These are phyloP conservation scores for Phanerodontia chrysosporium DNA, from an alignment of 768 basidiomycete genomes.

Conservation along the genomic window DNA sequence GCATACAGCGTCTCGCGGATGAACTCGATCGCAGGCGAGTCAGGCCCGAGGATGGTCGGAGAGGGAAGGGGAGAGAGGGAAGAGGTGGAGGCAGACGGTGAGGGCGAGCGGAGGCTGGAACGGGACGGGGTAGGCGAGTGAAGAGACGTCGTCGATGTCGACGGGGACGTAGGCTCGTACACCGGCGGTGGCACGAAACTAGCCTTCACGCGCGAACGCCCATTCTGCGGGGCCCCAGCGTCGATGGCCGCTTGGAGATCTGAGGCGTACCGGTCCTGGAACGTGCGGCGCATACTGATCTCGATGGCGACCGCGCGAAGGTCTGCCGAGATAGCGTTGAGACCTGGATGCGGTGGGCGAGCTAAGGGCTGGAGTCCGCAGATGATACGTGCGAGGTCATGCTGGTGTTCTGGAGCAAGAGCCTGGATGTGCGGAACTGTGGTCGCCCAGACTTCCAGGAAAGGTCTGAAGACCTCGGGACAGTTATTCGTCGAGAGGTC, in stretches of 20 bases:
- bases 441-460: constrained; percentile 70
- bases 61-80: constrained; percentile 18
- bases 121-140: constrained; percentile 15
- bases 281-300: constrained; percentile 78
- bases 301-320: constrained; percentile 84
- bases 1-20: constrained; percentile 89
- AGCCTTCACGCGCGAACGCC: constrained; percentile 40
- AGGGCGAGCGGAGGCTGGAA: constrained; percentile 19
- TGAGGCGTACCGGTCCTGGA: constrained; percentile 72
- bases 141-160: constrained; percentile 20
- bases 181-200: constrained; percentile 69
- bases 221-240: constrained; percentile 38
- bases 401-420: constrained; percentile 60
- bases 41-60: constrained; percentile 31
- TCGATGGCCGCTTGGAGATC: constrained; percentile 82
- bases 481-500: constrained; percentile 67
- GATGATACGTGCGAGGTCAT: constrained; percentile 79
- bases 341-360: constrained; percentile 33
- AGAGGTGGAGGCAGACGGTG: constrained; percentile 25
- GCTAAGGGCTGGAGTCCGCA: constrained; percentile 52
- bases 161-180: constrained; percentile 41
- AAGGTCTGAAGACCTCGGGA: constrained; percentile 60
- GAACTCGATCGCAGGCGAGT: constrained; percentile 61
- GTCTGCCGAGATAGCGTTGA: constrained; percentile 71
- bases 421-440: constrained; percentile 61